These are phyloP conservation scores for Boletus sensibilis DNA, from an alignment of 768 basidiomycete genomes.

Conservation along the genomic window DNA sequence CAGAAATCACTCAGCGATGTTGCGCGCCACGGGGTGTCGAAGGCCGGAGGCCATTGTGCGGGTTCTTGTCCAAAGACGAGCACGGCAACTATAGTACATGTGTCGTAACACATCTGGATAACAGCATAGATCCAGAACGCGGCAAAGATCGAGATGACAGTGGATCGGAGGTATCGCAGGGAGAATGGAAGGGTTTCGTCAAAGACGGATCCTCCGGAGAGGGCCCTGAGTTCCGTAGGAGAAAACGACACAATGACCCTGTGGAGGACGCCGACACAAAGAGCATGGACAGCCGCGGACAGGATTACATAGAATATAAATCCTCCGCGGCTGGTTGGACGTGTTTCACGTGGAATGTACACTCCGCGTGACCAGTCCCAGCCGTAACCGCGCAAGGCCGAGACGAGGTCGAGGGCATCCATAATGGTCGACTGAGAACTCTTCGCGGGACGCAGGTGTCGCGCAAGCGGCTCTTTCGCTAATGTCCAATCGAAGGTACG, in stretches of 20 bases:
- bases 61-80: conserved; percentile 29
- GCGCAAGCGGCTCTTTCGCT: conserved; percentile 5
- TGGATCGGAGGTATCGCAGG: conserved; percentile 38
- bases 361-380: conserved; percentile 53
- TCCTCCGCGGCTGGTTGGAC: conserved; percentile 29
- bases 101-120: conserved; percentile 39
- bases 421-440: background rate
- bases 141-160: conserved; percentile 39
- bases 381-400: conserved; percentile 53
- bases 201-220: conserved; percentile 33
- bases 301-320: conserved; percentile 31
- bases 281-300: conserved; percentile 34
- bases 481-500: conserved; percentile 20
- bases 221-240: conserved; percentile 10
- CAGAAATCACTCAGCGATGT: conserved; percentile 38
- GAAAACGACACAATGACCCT: conserved; percentile 21
- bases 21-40: conserved; percentile 33
- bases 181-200: conserved; percentile 28
- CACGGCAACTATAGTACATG: conserved; percentile 23
- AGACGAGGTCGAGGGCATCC: conserved; percentile 50
- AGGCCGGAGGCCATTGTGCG: conserved; percentile 33
- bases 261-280: conserved; percentile 46
- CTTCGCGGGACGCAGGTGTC: background rate
- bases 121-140: conserved; percentile 45
- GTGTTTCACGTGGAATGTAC: conserved; percentile 36